Conservation (phyloP, 176 grass and related monocot genomes). For the Carex myosuroides region DNA sequence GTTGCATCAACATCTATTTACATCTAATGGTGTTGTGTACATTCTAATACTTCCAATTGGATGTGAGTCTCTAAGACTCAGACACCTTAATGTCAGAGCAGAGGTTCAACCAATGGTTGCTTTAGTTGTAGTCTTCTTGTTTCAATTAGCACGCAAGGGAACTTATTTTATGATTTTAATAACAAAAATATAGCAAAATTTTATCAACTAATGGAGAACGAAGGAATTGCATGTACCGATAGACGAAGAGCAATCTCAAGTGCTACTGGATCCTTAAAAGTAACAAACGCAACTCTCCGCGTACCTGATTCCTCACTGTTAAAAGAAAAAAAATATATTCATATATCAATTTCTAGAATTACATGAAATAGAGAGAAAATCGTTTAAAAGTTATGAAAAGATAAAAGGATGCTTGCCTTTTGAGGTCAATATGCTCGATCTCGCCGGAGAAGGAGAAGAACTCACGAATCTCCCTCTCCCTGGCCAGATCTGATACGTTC, state of each 20-base stretch:
- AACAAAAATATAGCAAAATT: not conserved
- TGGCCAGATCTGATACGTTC: slow-evolving; percentile 94
- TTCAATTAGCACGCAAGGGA: not conserved
- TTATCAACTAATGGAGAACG: not conserved
- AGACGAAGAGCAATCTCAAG: slow-evolving; percentile 88
- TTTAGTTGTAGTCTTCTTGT: not conserved
- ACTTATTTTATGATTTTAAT: slow-evolving; percentile 1
- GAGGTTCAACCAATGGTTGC: not conserved
- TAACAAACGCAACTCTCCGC: slow-evolving; percentile 70
- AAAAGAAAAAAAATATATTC: not conserved
- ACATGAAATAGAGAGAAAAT: not conserved
- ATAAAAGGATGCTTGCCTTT: slow-evolving; percentile 25
- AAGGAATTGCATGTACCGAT: slow-evolving; percentile 43
- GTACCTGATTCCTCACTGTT: slow-evolving; percentile 43
- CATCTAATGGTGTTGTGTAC: not conserved
- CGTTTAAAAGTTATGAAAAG: not conserved
- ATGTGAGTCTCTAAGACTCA: not conserved
- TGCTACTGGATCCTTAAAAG: slow-evolving; percentile 82
- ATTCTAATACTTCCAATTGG: not conserved
- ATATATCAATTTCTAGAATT: not conserved
- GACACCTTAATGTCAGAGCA: not conserved
- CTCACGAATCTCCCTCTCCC: slow-evolving; percentile 90
- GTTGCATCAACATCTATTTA: not conserved
- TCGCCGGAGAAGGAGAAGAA: slow-evolving; percentile 99
- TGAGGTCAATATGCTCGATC: slow-evolving; percentile 83